Conservation (phyloP, 345 rosid genomes). For the Corchorus olitorius region DNA sequence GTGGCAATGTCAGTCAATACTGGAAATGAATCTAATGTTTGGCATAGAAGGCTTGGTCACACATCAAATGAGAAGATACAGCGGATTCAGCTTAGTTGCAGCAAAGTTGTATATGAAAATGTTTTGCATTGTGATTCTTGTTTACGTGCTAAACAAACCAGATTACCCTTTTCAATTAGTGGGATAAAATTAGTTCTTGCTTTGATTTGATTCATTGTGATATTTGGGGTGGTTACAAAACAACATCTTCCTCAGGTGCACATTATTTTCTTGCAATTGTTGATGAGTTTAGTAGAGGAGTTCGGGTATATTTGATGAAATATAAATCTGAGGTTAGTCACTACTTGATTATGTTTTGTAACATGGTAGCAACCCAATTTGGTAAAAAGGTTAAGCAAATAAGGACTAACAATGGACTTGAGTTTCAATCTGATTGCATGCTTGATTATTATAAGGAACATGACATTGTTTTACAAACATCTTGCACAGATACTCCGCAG, state of each 20-base stretch:
- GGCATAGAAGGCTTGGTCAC: neutral
- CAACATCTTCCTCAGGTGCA: no score
- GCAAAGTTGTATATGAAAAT: neutral
- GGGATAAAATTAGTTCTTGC: no score
- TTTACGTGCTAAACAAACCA: no score
- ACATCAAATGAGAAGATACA: neutral
- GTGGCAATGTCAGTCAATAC: no score
- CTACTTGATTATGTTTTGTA: neutral
- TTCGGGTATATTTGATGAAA: constrained; percentile 8
- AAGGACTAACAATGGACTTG: neutral
- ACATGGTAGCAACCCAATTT: neutral
- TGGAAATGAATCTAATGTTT: neutral
- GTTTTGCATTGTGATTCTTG: neutral
- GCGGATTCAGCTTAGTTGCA: neutral
- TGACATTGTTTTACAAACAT: neutral
- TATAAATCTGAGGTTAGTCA: no score
- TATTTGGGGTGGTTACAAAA: no score
- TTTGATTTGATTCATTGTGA: no score
- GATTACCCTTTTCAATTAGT: no score
- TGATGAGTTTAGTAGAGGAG: neutral
- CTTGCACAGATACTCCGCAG: neutral
- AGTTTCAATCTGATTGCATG: constrained; percentile 3
- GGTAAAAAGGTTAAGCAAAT: neutral
- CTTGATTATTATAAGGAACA: neutral
- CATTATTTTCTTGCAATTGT: neutral